Conservation (phyloP, 2,329 filamentous ascomycete genomes). For the Aurifilum marmelostoma region DNA sequence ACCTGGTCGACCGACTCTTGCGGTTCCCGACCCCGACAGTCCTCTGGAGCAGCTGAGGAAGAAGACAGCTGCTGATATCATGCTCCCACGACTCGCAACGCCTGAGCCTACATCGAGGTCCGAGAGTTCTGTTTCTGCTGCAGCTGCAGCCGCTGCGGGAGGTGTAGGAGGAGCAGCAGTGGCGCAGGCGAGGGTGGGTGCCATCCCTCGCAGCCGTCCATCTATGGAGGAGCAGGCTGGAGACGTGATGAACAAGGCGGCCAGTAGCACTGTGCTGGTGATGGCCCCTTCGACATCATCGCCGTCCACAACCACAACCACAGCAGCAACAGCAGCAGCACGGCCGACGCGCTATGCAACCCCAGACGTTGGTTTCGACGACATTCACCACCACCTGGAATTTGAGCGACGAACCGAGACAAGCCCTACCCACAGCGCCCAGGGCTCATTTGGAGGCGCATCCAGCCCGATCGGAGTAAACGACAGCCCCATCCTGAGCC, state of each 20-base stretch:
- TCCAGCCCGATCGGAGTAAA: slow-evolving; percentile 7
- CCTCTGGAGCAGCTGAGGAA: slow-evolving; percentile 5
- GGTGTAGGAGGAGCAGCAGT: neutral
- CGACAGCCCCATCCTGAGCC: slow-evolving; percentile 24
- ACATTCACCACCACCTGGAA: neutral
- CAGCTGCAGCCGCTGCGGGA: too few species aligned
- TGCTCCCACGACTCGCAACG: neutral
- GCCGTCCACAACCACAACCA: neutral
- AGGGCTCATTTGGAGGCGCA: neutral
- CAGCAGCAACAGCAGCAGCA: neutral
- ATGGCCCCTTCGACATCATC: neutral
- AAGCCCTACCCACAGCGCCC: neutral
- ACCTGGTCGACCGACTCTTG: slow-evolving; percentile 9
- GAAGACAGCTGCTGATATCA: neutral
- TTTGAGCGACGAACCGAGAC: neutral
- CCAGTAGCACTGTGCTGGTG: neutral
- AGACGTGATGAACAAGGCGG: neutral
- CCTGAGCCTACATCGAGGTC: neutral
- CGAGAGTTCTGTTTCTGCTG: too few species aligned
- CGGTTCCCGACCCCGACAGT: slow-evolving; percentile 8
- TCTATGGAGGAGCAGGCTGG: slow-evolving; percentile 20
- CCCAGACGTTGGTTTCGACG: slow-evolving; percentile 22
- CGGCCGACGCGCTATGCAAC: slow-evolving; percentile 8
- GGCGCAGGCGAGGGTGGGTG: slow-evolving; percentile 3
- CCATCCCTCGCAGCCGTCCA: slow-evolving; percentile 11